phyloP scores from a whole-genome alignment of 1,284 basidiomycete genomes.

The Waitea zeae region DNA sequence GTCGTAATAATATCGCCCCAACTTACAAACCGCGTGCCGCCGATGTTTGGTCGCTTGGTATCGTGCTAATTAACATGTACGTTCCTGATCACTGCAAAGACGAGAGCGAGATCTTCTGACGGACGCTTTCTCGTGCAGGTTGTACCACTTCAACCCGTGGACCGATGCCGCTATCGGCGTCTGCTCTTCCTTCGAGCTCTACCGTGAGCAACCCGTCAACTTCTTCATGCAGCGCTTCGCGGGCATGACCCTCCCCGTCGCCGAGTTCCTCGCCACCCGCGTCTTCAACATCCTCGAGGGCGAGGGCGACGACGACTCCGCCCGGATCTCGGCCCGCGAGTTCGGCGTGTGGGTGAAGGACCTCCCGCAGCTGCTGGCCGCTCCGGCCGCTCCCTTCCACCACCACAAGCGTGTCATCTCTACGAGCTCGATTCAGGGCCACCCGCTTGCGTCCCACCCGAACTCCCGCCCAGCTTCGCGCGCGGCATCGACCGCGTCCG shows the following conservation, averaged over 20 bases:
- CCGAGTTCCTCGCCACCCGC: constrained; percentile 69
- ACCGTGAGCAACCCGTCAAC: constrained; percentile 59
- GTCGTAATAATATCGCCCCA: constrained; percentile 90
- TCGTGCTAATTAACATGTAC: constrained; percentile 94
- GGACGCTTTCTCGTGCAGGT: constrained; percentile 26
- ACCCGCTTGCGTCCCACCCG: constrained; percentile 43
- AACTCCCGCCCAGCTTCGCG: constrained; percentile 19
- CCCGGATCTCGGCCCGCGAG: constrained; percentile 63
- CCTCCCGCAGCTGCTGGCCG: constrained; percentile 49
- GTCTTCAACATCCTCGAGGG: constrained; percentile 82
- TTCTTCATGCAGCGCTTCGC: constrained; percentile 88
- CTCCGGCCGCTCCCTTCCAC: constrained; percentile 6
- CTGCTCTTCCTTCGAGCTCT: constrained; percentile 74
- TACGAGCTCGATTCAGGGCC: constrained; percentile 37
- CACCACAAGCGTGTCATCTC: constrained; percentile 14
- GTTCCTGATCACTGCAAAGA: constrained; percentile 12
- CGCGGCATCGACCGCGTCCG: not conserved
- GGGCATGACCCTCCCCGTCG: constrained; percentile 80
- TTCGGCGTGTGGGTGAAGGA: constrained; percentile 80
- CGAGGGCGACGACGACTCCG: constrained; percentile 31
- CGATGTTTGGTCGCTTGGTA: constrained; percentile 97
- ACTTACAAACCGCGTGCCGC: constrained; percentile 89
- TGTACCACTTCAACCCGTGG: constrained; percentile 98
- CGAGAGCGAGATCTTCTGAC: not conserved
- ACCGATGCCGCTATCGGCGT: constrained; percentile 73